These are phyloP conservation scores for Spirogloea muscicola DNA, from an alignment of 139 green algal species.

Conservation along the genomic window DNA sequence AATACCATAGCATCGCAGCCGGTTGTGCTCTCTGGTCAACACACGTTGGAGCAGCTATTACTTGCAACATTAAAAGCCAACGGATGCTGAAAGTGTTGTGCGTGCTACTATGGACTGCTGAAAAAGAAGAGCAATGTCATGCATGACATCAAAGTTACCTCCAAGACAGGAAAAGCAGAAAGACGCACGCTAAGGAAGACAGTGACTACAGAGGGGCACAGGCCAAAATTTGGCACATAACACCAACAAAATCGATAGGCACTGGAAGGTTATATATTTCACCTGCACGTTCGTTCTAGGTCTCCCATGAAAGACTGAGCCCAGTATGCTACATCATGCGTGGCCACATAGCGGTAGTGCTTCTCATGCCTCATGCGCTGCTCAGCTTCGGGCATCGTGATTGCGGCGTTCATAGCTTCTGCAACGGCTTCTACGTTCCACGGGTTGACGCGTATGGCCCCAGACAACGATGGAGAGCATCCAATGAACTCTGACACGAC, in stretches of 20 bases:
- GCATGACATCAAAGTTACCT: no score
- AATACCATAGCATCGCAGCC: slow-evolving; percentile 92
- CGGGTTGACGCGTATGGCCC: slow-evolving; percentile 95
- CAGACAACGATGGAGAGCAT: slow-evolving; percentile 86
- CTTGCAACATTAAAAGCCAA: no score
- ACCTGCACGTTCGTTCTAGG: slow-evolving; percentile 52
- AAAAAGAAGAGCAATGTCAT: no score
- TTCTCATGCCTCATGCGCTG: slow-evolving; percentile 85
- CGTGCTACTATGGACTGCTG: no score
- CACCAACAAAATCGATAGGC: no score
- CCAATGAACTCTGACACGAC: slow-evolving; percentile 97
- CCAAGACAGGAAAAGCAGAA: no score
- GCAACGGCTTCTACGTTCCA: slow-evolving; percentile 83
- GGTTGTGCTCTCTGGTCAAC: slow-evolving; percentile 64
- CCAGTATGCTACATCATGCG: slow-evolving; percentile 94
- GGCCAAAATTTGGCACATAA: no score
- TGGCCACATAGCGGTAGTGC: slow-evolving; percentile 92
- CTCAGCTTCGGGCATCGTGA: slow-evolving; percentile 66
- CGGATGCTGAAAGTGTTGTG: no score
- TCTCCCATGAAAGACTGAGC: slow-evolving; percentile 68
- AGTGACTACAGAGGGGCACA: no score
- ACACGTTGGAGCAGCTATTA: no score
- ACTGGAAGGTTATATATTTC: no score
- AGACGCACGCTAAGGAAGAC: no score
- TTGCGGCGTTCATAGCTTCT: slow-evolving; percentile 83